Evolutionary conservation across 257 asterid genomes (phyloP), one percentile per base, ranked within the genome.

Genomic region (Rubia yunnanensis): DNA sequence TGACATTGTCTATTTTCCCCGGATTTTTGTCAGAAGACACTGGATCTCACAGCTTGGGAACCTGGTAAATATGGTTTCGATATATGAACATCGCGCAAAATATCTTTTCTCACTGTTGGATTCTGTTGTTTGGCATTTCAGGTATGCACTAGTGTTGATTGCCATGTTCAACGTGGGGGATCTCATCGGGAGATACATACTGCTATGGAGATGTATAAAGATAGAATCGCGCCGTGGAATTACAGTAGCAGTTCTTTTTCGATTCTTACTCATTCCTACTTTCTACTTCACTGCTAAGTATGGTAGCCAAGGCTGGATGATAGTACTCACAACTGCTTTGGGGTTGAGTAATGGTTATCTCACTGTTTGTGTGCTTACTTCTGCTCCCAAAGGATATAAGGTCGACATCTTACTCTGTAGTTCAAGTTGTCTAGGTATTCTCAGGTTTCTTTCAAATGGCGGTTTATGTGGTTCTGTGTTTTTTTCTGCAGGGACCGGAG

Each of bases 291-390:
- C 79, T 0, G 82, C 83, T 10, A 76, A 78, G 35, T 69, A 78
- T 46, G 82, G 79, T 48, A 84, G 78, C 22, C 84, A 80, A 32
- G 86, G 88, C 3, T 76, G 82, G 82, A 83, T 78, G 84, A 78
- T 78, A 63, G 5, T 80, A 31, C 71, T 83, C 3, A 64, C 78
- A 1, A 78, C 85, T 11, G 34, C 71, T 31, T 59, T 83, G 68
- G 86, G 86, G 15, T 50, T 80, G 20, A 80, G 52, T 28, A 74
- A 80, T 10, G 86, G 82, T 0, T 76, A 83, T 34, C 81, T 78
- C 4, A 78, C 85, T 8, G 82, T 83, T 7, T 83, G 86, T 52
- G 78, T 76, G 52, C 75, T 80, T 10, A 83, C 81, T 14, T 46
- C 73, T 14, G 84, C 88, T 13, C 88, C 85, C 2, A 49, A 69